These are phyloP conservation scores for Nematodospora valgi DNA, from an alignment of 805 yeast genomes.

Conservation along the genomic window DNA sequence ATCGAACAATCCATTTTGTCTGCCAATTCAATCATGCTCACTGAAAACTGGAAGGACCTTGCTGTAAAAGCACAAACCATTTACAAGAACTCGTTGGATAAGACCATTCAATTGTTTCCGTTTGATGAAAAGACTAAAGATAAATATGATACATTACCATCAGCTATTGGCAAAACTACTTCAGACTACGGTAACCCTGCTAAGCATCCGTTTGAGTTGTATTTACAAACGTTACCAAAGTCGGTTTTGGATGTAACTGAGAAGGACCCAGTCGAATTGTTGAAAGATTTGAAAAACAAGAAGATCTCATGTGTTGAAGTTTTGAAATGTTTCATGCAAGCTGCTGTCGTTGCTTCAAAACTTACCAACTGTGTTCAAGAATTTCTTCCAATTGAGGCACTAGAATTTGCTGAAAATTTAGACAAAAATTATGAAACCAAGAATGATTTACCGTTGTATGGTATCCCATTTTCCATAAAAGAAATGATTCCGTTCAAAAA, in stretches of 20 bases:
- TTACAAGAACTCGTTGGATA: slow-evolving; percentile 12
- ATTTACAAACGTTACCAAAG: slow-evolving; percentile 12
- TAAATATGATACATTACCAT: slow-evolving; percentile 13
- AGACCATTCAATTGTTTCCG: slow-evolving; percentile 18
- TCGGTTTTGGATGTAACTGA: slow-evolving; percentile 15
- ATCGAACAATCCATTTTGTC: no score
- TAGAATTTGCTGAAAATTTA: slow-evolving; percentile 14
- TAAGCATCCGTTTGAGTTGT: slow-evolving; percentile 15
- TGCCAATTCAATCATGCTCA: no score
- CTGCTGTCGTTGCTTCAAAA: slow-evolving; percentile 17
- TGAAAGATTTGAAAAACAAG: slow-evolving; percentile 11
- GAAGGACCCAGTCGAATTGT: slow-evolving; percentile 15
- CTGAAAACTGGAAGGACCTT: slow-evolving; percentile 16
- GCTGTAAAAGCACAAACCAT: slow-evolving; percentile 14
- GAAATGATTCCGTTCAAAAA: slow-evolving; percentile 20
- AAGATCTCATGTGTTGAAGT: slow-evolving; percentile 14
- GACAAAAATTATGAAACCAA: slow-evolving; percentile 14
- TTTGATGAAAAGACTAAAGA: slow-evolving; percentile 11
- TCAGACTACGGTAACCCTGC: slow-evolving; percentile 20
- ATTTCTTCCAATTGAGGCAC: slow-evolving; percentile 15
- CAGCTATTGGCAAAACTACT: slow-evolving; percentile 15
- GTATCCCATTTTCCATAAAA: slow-evolving; percentile 21
- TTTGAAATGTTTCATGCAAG: slow-evolving; percentile 16
- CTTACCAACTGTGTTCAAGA: slow-evolving; percentile 16
- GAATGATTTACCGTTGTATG: slow-evolving; percentile 13